Evolutionary conservation across 2,329 filamentous ascomycete species (phyloP), one percentile per base, ranked within the genome.

Genomic region (Cercospora berteroae): DNA sequence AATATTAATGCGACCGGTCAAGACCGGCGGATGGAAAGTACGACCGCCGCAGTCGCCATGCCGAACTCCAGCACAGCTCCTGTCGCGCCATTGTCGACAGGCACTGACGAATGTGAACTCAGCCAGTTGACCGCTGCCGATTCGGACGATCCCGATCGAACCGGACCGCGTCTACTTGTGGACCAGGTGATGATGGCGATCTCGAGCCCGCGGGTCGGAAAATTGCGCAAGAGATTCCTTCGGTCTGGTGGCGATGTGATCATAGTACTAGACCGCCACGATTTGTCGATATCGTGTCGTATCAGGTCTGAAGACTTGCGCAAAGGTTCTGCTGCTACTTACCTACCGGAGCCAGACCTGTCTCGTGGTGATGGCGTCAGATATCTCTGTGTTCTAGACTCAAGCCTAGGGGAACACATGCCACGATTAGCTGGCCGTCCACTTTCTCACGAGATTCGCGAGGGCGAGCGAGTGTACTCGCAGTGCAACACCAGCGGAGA

Each of bases 201-300:
- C 23, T 27, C 52, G 16, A 5, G 25, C 5, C 6, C 1, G 18
- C 42, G 20, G 9, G 44, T 55, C 6, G 23, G 23, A n/a, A 36
- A 20, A 27, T 13, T 50, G 2, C 56, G 65, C 1, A 59, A 50
- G 29, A 60, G 27, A 20, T 27, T 39, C 23, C 25, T 64, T 5
- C 39, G 60, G 36, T n/a, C 16, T 18, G 18, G 44, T n/a, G 60
- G 60, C 25, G 65, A 67, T 6, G 39, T 67, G 16, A 16, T 59
- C 1, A 56, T 67, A 5, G 48, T 67, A 20, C 27, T 60, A 0
- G 55, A 60, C 7, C 4, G 9, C 2, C 25, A 42, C 9, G 48
- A 64, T 29, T 44, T 67, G 20, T 48, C 60, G 4, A 9, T 67
- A 13, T 59, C 60, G n/a, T 64, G 65, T n/a, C 23, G 3, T 67